Evolutionary conservation across 2,329 filamentous ascomycete genomes (phyloP).

Genomic region (Xylaria sp.): DNA sequence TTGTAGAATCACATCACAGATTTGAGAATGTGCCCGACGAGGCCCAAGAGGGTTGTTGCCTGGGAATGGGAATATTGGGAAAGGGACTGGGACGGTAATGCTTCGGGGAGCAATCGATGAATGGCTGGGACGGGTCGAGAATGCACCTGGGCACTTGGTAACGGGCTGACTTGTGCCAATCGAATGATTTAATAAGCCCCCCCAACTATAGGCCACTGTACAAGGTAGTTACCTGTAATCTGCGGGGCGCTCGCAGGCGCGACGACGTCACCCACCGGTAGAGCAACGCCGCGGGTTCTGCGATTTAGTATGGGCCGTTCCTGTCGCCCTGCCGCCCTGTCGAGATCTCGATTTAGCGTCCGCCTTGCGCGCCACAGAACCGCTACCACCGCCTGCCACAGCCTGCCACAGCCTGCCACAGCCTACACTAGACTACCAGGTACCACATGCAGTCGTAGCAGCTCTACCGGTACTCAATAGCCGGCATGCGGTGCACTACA

Average conservation of each 20-base stretch:
- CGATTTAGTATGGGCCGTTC: background rate
- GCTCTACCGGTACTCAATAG: no score
- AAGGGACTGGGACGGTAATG: no score
- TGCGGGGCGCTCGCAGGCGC: background rate
- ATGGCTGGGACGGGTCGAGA: no score
- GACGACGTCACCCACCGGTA: background rate
- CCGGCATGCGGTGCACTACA: no score
- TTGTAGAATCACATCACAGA: no score
- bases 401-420: background rate
- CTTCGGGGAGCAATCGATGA: no score
- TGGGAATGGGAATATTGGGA: no score
- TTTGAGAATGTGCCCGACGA: background rate
- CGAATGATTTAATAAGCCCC: background rate
- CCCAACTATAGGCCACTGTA: no score
- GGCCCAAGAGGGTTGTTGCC: conserved; percentile 5
- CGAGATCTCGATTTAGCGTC: conserved; percentile 22
- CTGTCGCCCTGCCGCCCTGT: no score
- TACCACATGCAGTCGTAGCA: background rate
- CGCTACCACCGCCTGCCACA: background rate
- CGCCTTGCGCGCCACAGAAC: background rate
- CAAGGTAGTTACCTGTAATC: background rate
- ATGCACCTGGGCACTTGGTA: background rate
- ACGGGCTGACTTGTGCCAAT: conserved; percentile 8
- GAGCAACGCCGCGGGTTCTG: background rate
- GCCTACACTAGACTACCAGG: no score